A percentile compares a stretch with the other conserved stretches of the same genome.
Conservation (phyloP, 108 stramenopile species). For the Conticribra guillardii region DNA sequence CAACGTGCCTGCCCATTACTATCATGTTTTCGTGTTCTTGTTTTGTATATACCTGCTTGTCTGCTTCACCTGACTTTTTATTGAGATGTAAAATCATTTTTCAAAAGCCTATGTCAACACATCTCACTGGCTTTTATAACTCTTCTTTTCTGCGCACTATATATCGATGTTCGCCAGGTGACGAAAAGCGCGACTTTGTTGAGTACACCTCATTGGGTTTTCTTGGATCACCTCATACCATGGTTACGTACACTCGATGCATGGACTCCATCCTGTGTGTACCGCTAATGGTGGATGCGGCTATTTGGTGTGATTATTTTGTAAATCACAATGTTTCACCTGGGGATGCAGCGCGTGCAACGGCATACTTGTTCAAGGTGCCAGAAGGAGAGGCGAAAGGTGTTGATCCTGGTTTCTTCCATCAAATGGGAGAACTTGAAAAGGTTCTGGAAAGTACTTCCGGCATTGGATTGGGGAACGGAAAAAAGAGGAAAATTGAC, state of each 20-base stretch:
- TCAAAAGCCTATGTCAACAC: too few relatives aligned
- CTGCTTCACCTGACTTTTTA: too few relatives aligned
- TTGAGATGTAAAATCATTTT: too few relatives aligned
- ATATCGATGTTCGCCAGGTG: too few relatives aligned
- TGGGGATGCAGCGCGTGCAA: slow-evolving; percentile 64
- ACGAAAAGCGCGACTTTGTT: slow-evolving; percentile 89
- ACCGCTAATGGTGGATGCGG: slow-evolving; percentile 84
- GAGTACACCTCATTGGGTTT: slow-evolving; percentile 87
- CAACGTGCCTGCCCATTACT: too few relatives aligned
- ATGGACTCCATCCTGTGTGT: slow-evolving; percentile 90
- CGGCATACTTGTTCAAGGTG: slow-evolving; percentile 91
- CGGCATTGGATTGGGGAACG: background rate
- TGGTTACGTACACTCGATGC: slow-evolving; percentile 89
- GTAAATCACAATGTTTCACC: slow-evolving; percentile 44
- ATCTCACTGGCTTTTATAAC: too few relatives aligned
- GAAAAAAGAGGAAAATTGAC: background rate
- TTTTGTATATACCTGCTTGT: too few relatives aligned
- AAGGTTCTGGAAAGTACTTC: slow-evolving; percentile 37
- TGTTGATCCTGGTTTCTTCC: slow-evolving; percentile 64
- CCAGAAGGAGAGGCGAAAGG: slow-evolving; percentile 72
- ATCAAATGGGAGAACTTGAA: slow-evolving; percentile 61
- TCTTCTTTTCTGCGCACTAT: too few relatives aligned
- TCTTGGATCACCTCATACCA: slow-evolving; percentile 76
- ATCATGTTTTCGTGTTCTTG: too few relatives aligned
- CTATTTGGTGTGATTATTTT: slow-evolving; percentile 88